Evolutionary conservation across 139 green algal genomes (phyloP).

Genomic region (Coccomyxa sp.): DNA sequence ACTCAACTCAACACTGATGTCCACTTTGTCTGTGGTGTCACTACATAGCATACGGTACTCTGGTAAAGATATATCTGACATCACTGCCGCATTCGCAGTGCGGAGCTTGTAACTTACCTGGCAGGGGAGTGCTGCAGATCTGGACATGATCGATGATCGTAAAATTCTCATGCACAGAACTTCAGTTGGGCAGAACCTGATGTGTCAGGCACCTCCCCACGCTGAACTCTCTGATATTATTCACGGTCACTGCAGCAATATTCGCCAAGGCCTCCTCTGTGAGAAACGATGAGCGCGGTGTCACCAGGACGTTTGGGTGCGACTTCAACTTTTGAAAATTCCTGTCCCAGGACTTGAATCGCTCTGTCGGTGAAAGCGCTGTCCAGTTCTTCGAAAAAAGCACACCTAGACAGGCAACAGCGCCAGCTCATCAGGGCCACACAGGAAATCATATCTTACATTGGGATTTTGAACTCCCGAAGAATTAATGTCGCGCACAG

Average conservation of each 20-base stretch:
- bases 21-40: no score
- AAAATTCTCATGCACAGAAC: neutral
- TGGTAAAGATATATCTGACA: no score
- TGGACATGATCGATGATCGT: no score
- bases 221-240: slow-evolving; percentile 41
- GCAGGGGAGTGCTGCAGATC: no score
- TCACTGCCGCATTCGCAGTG: no score
- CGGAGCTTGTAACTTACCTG: no score
- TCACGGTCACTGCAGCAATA: slow-evolving; percentile 61
- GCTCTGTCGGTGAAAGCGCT: slow-evolving; percentile 7
- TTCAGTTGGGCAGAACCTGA: neutral
- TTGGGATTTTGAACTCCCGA: neutral
- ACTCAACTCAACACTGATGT: no score
- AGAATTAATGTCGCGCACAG: neutral
- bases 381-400: slow-evolving; percentile 58
- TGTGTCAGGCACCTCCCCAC: neutral
- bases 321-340: slow-evolving; percentile 41
- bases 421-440: no score
- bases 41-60: no score
- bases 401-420: neutral
- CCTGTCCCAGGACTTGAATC: slow-evolving; percentile 32
- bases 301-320: slow-evolving; percentile 63
- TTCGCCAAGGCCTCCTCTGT: slow-evolving; percentile 70
- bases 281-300: slow-evolving; percentile 74
- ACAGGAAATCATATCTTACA: neutral